Evolutionary conservation across 768 basidiomycete genomes (phyloP), one percentile per base, ranked within the genome.

Genomic region (Hericium rajendrae): DNA sequence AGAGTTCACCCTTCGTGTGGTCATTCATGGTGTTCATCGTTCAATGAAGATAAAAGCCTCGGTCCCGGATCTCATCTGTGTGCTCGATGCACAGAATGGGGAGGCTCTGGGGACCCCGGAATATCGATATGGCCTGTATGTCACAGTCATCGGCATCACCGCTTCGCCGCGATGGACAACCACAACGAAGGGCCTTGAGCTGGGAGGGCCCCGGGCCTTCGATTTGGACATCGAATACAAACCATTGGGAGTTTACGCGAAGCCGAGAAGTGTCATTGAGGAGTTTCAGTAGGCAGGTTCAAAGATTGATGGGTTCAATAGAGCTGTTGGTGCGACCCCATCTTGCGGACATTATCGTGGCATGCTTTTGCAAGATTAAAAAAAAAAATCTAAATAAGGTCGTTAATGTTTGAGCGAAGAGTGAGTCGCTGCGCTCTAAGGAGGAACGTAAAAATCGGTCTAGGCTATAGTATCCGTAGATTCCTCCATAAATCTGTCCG

Each of bases 41-140:
- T 9, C 16, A 38, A 20, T 20, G 20, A 18, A 46, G 43, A 20
- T 46, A 18, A 46, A 79, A 1, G 79, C 76, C 37, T 74, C 76
- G 38, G 85, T 87, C 11, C 85, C 85, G 3, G 85, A 86, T 66
- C 72, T 87, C 24, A 83, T 86, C 55, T 72, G 78, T 0, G 78
- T 86, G 11, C 68, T 86, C 11, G 84, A 87, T 60, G 77, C 81
- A 20, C 82, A 83, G 60, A 81, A 71, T 57, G 85, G 84, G 0
- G 71, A 76, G 3, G 79, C 82, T 32, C 70, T 87, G 8, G 84
- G 85, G 13, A 84, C 83, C 1, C 85, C 76, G 22, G 78, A 85
- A 52, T 83, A 84, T 65, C 48, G 66, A 55, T 84, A 85, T 56
- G 83, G 83, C 6, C 67, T 82, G 38, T 74, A 79, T n/a, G 83